phyloP scores from a whole-genome alignment of 148 eudicot genomes.

The Fagopyrum esculentum region DNA sequence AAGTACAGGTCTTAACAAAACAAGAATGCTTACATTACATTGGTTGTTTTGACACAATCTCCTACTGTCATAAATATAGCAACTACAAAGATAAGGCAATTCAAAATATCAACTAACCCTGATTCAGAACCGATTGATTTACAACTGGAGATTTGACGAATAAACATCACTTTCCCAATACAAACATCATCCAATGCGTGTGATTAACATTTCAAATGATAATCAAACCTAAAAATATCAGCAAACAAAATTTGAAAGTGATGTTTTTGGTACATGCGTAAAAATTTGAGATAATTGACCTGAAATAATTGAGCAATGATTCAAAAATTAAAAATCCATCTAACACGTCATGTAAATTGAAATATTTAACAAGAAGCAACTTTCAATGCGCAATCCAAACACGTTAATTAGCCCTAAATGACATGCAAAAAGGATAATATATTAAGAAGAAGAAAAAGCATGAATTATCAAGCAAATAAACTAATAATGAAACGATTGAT shows the following conservation, averaged over 20 bases:
- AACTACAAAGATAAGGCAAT: not conserved
- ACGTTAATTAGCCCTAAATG: not conserved
- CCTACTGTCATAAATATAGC: not conserved
- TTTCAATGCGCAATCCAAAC: too few species aligned
- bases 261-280: too few species aligned
- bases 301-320: not conserved
- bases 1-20: not conserved
- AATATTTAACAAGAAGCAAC: not conserved
- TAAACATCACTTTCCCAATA: too few species aligned
- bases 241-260: not conserved
- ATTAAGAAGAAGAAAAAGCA: not conserved
- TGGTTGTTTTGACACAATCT: not conserved
- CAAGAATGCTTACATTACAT: not conserved
- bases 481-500: not conserved
- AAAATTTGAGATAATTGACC: not conserved
- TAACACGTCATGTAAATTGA: not conserved
- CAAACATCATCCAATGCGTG: too few species aligned
- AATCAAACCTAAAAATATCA: not conserved
- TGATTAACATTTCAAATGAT: not conserved
- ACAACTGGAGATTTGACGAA: too few species aligned
- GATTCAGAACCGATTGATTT: too few species aligned
- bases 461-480: not conserved
- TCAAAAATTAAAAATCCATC: not conserved
- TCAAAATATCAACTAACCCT: not conserved
- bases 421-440: not conserved